phyloP scores from a whole-genome alignment of 129 eudicot genomes.

The Ambrosia trifida region DNA sequence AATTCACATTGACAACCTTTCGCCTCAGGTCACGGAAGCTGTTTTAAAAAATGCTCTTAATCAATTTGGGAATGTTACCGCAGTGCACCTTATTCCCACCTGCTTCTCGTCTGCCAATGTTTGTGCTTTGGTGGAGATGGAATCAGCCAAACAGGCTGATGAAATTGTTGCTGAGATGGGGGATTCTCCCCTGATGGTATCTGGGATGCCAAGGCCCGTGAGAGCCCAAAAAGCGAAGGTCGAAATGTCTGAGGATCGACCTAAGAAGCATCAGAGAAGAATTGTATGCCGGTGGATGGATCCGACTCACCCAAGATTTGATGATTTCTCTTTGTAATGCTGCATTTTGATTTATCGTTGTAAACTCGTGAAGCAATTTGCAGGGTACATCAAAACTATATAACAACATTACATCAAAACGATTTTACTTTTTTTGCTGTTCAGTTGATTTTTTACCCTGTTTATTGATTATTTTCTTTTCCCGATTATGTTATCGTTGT shows the following conservation, averaged over 20 bases:
- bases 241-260: constrained; percentile 75
- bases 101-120: constrained; percentile 35
- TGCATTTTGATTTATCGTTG: too few species aligned
- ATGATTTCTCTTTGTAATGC: neutral
- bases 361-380: too few species aligned
- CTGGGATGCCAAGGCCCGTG: constrained; percentile 96
- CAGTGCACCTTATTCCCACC: constrained; percentile 53
- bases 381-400: too few species aligned
- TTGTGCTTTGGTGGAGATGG: constrained; percentile 62
- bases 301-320: constrained; percentile 51
- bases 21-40: constrained; percentile 51
- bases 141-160: constrained; percentile 44
- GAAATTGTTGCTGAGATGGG: constrained; percentile 34
- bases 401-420: too few species aligned
- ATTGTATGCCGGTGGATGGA: constrained; percentile 57
- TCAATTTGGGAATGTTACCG: constrained; percentile 57
- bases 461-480: too few species aligned
- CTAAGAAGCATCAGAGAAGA: constrained; percentile 47
- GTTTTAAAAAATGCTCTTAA: constrained; percentile 59
- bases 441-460: too few species aligned
- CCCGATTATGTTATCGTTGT: too few species aligned
- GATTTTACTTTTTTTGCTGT: too few species aligned
- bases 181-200: constrained; percentile 61
- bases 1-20: constrained; percentile 62
- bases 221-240: constrained; percentile 54